Evolutionary conservation across 129 eudicot genomes (phyloP), one percentile per base, ranked within the genome.

Genomic region (Helichrysum umbraculigerum): DNA sequence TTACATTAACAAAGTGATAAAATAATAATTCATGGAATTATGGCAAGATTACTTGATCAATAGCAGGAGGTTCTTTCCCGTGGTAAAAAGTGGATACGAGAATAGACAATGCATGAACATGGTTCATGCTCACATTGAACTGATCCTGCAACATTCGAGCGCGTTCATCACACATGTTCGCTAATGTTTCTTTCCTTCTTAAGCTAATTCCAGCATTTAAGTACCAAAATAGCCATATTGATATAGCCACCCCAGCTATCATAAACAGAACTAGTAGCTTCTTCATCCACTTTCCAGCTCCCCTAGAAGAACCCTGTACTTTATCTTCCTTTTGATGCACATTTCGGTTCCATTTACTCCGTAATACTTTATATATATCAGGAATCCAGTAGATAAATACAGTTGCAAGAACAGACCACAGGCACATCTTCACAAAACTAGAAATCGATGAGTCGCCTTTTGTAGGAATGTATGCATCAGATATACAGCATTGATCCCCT

Each of bases 71-170:
- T 52, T 86, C 67, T 75, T 90, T 92, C 69, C 92, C 94, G 29
- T 92, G 98, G 78, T 92, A 88, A 79, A 92, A 92, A 28, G 96
- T 86, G 76, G 98, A 90, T 65, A 90, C 87, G 7, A 92, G 91
- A 79, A 92, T 88, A 37, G 98, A 88, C 66, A 92, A 80, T 5
- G 98, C 92, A 68, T 88, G 90, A 70, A 92, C 96, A 81, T 92
- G 98, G 73, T 92, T 92, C 96, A 92, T 88, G 94, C 98, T 90
- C 61, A 90, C 98, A 72, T 92, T 92, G 78, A 92, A 92, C 72
- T 90, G 98, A 82, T 92, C 98, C 74, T 92, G 98, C 76, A 92
- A 80, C 98, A 92, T 92, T 52, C 98, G 85, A 37, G 96, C 98
- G 62, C 98, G 81, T 64, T 92, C 98, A 35, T 92, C 98, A 58